phyloP scores from a whole-genome alignment of 257 asterid species.

The Euphrasia confusa region DNA sequence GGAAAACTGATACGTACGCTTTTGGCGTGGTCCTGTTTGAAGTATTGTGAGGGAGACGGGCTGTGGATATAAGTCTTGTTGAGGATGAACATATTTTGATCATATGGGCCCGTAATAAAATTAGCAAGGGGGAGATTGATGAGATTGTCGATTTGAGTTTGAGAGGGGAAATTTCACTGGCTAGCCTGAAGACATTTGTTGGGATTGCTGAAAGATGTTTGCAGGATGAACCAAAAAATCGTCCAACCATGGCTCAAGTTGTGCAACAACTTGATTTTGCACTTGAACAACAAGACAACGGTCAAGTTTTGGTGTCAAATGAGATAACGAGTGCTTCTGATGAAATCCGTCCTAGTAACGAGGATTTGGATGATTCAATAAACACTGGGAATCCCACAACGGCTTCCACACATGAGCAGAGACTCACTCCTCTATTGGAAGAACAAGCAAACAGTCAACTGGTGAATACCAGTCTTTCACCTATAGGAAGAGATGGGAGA shows the following conservation, averaged over 20 bases:
- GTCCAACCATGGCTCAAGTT: conserved; percentile 60
- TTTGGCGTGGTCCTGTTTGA: conserved; percentile 64
- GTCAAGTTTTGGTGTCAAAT: conserved; percentile 2
- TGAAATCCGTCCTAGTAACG: neutral
- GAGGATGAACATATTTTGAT: conserved; percentile 42
- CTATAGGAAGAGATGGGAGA: conserved; percentile 14
- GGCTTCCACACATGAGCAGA: conserved; percentile 10
- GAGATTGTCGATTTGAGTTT: conserved; percentile 34
- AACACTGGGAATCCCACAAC: conserved; percentile 14
- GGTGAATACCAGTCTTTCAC: conserved; percentile 6
- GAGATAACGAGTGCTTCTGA: conserved; percentile 15
- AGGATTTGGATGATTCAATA: conserved; percentile 12
- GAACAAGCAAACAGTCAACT: conserved; percentile 14
- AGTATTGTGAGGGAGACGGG: conserved; percentile 53
- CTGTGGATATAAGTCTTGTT: conserved; percentile 30
- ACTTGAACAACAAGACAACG: conserved; percentile 28
- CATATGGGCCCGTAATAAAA: conserved; percentile 48
- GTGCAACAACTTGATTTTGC: conserved; percentile 37
- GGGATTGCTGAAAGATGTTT: conserved; percentile 44
- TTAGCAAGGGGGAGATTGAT: conserved; percentile 40
- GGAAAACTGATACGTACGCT: conserved; percentile 59
- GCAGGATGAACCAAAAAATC: conserved; percentile 39
- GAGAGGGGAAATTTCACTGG: conserved; percentile 28
- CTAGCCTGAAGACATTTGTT: conserved; percentile 37
- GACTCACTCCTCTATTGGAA: conserved; percentile 1